Evolutionary conservation across 1,284 basidiomycete species (phyloP).

Genomic region (Xerocomus amazonicus): DNA sequence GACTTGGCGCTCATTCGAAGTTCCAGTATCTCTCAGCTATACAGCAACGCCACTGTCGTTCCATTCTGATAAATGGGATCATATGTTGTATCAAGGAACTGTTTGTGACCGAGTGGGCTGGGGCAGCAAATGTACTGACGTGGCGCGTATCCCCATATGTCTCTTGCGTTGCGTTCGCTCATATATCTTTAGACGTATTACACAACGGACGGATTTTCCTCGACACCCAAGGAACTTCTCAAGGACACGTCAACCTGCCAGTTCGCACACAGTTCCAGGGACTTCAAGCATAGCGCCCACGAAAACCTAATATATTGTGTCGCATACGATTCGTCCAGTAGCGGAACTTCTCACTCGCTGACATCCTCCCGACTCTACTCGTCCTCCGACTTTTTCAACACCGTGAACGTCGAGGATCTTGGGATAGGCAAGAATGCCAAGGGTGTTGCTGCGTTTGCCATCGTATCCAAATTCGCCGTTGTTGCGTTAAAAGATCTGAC

Average conservation of each 20-base stretch:
- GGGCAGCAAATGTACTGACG: slow-evolving; percentile 70
- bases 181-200: slow-evolving; percentile 61
- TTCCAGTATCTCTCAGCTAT: slow-evolving; percentile 60
- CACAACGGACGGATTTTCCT: slow-evolving; percentile 78
- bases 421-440: slow-evolving; percentile 80
- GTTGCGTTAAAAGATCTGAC: slow-evolving; percentile 75
- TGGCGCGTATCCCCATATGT: slow-evolving; percentile 41
- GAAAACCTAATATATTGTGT: slow-evolving; percentile 82
- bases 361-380: slow-evolving; percentile 74
- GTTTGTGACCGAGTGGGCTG: slow-evolving; percentile 62
- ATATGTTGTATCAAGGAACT: slow-evolving; percentile 84
- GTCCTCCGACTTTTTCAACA: slow-evolving; percentile 78
- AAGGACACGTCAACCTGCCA: slow-evolving; percentile 72
- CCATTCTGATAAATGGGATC: slow-evolving; percentile 75
- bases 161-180: slow-evolving; percentile 12
- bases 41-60: slow-evolving; percentile 72
- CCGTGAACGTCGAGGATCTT: slow-evolving; percentile 68
- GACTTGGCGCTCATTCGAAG: slow-evolving; percentile 78
- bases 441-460: slow-evolving; percentile 85
- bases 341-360: slow-evolving; percentile 50
- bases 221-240: slow-evolving; percentile 56
- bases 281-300: slow-evolving; percentile 73
- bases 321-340: slow-evolving; percentile 65
- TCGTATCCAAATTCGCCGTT: slow-evolving; percentile 87
- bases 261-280: slow-evolving; percentile 81